These are phyloP conservation scores for Epichloe hybrida DNA, from an alignment of 2,329 filamentous ascomycete species.

Conservation along the genomic window DNA sequence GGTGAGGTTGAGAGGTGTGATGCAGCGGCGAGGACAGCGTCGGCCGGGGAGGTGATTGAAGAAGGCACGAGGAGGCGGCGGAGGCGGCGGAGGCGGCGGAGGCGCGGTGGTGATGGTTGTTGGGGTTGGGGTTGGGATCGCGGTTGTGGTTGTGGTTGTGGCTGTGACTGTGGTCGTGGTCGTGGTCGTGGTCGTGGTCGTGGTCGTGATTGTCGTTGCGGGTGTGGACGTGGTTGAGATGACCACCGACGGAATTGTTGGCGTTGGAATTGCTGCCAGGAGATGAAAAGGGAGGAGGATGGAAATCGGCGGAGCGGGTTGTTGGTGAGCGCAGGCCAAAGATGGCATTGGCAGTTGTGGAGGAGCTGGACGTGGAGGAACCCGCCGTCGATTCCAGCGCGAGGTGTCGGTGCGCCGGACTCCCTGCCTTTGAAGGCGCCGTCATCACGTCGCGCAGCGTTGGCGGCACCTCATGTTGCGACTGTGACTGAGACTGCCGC, in stretches of 20 bases:
- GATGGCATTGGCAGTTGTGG: constrained; percentile 10
- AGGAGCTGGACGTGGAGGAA: neutral
- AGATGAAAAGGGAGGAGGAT: constrained; percentile 18
- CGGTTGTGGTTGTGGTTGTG: constrained; percentile 5
- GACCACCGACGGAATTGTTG: constrained; percentile 16
- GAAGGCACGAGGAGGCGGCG: constrained; percentile 12
- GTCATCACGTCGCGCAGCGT: constrained; percentile 34
- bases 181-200: neutral
- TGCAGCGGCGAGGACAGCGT: constrained; percentile 11
- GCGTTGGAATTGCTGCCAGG: constrained; percentile 17
- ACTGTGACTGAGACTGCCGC: constrained; percentile 10
- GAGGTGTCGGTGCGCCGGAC: constrained; percentile 2
- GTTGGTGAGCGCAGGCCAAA: constrained; percentile 39
- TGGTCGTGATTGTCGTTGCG: constrained; percentile 12
- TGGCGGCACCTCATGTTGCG: constrained; percentile 15
- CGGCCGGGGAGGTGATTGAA: constrained; percentile 16
- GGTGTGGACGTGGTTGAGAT: constrained; percentile 8
- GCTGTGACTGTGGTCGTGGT: constrained; percentile 7
- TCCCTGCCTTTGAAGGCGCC: constrained; percentile 10
- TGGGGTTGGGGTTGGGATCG: constrained; percentile 13
- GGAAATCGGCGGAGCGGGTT: constrained; percentile 25
- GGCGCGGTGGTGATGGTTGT: constrained; percentile 13
- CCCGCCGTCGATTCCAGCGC: neutral
- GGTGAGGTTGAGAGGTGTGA: constrained; percentile 1
- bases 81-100: constrained; percentile 17